phyloP scores from a whole-genome alignment of 768 basidiomycete species.

The Thelephora ganbajun region DNA sequence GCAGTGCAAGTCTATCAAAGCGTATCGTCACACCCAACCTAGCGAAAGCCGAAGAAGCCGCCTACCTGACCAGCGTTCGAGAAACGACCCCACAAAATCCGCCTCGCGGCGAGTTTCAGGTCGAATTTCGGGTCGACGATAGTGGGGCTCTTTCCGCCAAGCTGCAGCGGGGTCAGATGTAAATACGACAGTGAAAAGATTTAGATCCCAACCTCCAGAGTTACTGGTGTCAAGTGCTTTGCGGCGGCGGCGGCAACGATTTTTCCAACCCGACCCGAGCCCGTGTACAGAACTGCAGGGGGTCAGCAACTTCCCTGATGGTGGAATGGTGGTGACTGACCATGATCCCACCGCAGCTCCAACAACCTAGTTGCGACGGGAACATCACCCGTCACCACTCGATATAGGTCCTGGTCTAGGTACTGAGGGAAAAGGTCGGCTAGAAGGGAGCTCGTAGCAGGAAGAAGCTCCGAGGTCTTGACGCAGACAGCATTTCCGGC shows the following conservation, averaged over 20 bases:
- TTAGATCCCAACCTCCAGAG: constrained; percentile 29
- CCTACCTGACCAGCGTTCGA: constrained; percentile 48
- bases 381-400: constrained; percentile 55
- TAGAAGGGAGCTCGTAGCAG: constrained; percentile 40
- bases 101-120: constrained; percentile 45
- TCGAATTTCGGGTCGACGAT: constrained; percentile 61
- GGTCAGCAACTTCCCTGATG: not conserved
- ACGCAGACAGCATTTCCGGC: constrained; percentile 61
- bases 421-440: constrained; percentile 64
- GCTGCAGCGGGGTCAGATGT: not conserved
- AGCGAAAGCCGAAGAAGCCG: not conserved
- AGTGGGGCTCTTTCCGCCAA: constrained; percentile 52
- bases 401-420: constrained; percentile 50
- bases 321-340: constrained; percentile 20
- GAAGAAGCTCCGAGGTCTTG: constrained; percentile 65
- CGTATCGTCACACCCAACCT: not conserved
- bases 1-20: constrained; percentile 50
- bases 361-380: constrained; percentile 61
- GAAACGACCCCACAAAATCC: constrained; percentile 75
- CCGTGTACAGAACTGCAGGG: constrained; percentile 45
- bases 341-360: constrained; percentile 55
- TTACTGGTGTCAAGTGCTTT: constrained; percentile 58
- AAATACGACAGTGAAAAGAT: not conserved
- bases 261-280: constrained; percentile 38
- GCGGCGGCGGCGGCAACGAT: constrained; percentile 66